Percentiles rank a stretch among this genome's conserved stretches.
Conservation (phyloP, 2,329 filamentous ascomycete genomes). For the Diaporthe sp. region DNA sequence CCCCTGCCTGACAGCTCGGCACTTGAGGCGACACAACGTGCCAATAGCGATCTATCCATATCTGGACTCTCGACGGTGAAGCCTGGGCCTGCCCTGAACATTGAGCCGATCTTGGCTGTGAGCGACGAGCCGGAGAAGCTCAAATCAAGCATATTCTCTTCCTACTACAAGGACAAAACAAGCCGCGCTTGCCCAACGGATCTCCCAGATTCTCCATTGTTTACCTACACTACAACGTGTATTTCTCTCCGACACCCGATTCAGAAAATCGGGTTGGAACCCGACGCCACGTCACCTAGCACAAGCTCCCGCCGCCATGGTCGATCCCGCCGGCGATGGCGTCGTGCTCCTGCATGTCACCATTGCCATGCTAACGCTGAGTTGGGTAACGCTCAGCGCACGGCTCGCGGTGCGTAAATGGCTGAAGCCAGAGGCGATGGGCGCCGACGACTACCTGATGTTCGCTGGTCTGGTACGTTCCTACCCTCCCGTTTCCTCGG, state of each 20-base stretch:
- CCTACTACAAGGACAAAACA: neutral
- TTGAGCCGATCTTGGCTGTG: neutral
- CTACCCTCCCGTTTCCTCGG: neutral
- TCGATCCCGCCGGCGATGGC: constrained; percentile 46
- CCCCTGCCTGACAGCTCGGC: neutral
- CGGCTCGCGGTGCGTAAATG: constrained; percentile 46
- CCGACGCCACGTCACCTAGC: constrained; percentile 21
- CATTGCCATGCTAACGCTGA: constrained; percentile 44
- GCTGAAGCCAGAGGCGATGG: constrained; percentile 45
- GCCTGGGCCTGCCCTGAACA: neutral
- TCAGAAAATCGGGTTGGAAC: neutral
- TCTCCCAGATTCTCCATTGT: neutral
- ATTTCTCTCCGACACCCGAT: neutral
- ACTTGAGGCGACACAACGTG: neutral
- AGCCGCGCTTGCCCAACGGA: neutral
- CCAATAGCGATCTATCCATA: neutral
- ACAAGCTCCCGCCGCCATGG: constrained; percentile 43
- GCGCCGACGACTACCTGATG: constrained; percentile 48
- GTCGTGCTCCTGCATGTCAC: constrained; percentile 46
- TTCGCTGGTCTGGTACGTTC: constrained; percentile 46
- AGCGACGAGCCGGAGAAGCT: neutral
- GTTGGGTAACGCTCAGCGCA: constrained; percentile 45
- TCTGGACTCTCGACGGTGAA: neutral
- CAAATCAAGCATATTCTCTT: neutral
- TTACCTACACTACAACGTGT: neutral